A percentile compares a stretch with the other conserved stretches of the same genome.
These are phyloP conservation scores for Plectosphaerella sp. DNA, from an alignment of 2,329 filamentous ascomycete species.

Conservation along the genomic window DNA sequence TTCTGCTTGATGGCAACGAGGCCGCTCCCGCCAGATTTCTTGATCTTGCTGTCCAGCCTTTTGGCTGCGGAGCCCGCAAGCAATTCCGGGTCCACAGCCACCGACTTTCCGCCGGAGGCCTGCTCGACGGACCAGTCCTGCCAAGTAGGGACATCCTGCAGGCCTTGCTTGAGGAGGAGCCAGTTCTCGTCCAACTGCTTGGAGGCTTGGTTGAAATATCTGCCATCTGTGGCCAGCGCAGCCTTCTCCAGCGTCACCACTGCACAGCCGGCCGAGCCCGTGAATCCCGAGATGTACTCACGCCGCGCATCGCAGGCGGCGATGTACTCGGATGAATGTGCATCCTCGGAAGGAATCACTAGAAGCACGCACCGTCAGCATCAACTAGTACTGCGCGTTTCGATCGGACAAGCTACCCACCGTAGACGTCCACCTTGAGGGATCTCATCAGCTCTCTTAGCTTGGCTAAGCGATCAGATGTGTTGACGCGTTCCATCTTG, in stretches of 20 bases:
- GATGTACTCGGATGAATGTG: constrained; percentile 97
- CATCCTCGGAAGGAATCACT: constrained; percentile 97
- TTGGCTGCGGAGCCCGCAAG: constrained; percentile 61
- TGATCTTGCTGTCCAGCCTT: constrained; percentile 81
- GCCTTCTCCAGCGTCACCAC: constrained; percentile 84
- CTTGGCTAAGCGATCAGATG: constrained; percentile 67
- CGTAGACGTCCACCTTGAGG: constrained; percentile 84
- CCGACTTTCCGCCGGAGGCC: constrained; percentile 77
- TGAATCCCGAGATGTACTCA: constrained; percentile 90
- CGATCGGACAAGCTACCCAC: constrained; percentile 44
- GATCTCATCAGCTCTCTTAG: constrained; percentile 85
- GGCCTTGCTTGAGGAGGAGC: constrained; percentile 84
- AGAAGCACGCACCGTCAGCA: constrained; percentile 27
- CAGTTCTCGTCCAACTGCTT: constrained; percentile 91
- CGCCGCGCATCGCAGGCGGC: constrained; percentile 90
- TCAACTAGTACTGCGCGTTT: background rate
- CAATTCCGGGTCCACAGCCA: constrained; percentile 86
- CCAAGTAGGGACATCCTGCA: constrained; percentile 94
- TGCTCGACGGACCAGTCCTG: constrained; percentile 93
- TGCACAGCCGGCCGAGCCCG: constrained; percentile 89
- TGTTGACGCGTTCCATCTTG: constrained; percentile 74
- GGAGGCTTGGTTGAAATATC: constrained; percentile 95
- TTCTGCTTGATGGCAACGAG: constrained; percentile 75
- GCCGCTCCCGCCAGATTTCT: constrained; percentile 76
- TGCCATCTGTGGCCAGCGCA: constrained; percentile 87